These are phyloP conservation scores for Agapanthus africanus DNA, from an alignment of 106 monocot genomes.

Conservation along the genomic window DNA sequence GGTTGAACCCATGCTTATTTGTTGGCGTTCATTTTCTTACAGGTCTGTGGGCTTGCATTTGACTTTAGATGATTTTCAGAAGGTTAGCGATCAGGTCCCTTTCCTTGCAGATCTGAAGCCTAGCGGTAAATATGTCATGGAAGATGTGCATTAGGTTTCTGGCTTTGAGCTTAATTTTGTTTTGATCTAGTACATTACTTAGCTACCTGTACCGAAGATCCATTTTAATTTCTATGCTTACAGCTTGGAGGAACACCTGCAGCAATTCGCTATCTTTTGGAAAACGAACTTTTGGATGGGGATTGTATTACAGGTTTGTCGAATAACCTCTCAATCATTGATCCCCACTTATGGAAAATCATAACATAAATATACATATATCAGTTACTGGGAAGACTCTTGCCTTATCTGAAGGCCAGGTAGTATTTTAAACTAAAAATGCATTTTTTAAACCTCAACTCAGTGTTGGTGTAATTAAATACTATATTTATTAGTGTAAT, in stretches of 20 bases:
- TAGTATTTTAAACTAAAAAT: slow-evolving; percentile 14
- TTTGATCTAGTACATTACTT: neutral
- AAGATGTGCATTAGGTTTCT: slow-evolving; percentile 87
- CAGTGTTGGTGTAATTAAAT: neutral
- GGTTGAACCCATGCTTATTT: no score
- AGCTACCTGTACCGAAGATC: neutral
- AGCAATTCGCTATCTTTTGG: slow-evolving; percentile 84
- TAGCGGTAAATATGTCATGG: slow-evolving; percentile 99
- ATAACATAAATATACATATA: slow-evolving; percentile 7
- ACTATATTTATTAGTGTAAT: neutral
- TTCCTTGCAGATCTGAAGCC: slow-evolving; percentile 99
- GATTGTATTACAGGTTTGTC: slow-evolving; percentile 89
- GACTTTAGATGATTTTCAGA: slow-evolving; percentile 97
- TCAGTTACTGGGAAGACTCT: slow-evolving; percentile 94
- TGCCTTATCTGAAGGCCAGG: slow-evolving; percentile 82
- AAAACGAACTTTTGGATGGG: slow-evolving; percentile 72
- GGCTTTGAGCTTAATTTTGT: neutral
- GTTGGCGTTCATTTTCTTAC: no score
- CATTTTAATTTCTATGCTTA: neutral
- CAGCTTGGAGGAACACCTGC: slow-evolving; percentile 96
- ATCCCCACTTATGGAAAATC: neutral
- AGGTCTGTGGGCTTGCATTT: slow-evolving; percentile 89
- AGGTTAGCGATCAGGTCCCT: slow-evolving; percentile 79
- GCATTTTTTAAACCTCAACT: neutral
- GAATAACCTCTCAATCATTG: neutral